Evolutionary conservation across 2,329 filamentous ascomycete genomes (phyloP), one percentile per base, ranked within the genome.

Genomic region (Exophiala lecanii-corni): DNA sequence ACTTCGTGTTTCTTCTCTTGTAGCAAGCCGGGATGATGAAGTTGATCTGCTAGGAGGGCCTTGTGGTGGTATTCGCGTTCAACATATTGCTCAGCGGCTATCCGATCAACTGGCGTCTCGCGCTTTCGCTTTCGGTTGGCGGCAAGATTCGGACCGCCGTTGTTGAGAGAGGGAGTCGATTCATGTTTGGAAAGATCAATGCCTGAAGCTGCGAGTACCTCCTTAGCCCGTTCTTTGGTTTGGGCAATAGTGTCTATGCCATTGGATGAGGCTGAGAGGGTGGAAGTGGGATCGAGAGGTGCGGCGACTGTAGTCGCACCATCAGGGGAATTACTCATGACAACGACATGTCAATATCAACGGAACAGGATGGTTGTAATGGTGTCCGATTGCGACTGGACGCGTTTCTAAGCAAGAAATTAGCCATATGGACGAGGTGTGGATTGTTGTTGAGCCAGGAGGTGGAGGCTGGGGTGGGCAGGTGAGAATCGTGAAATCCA

Each of bases 1-100:
- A 81, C 75, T 65, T 84, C 82, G 37, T 78, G 72, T 53, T 78
- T 78, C 66, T 82, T 84, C 54, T 78, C 72, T 53, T 74, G 73
- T 52, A 82, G 75, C 43, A 81, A 65, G 37, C 74, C 71, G 50
- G 78, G 74, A 40, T 72, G 73, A 25, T 74, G 70, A 39, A 74
- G 71, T 33, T 76, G 71, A 40, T 66, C 67, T 6, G 69, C 68
- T 26, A 65, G 60, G 47, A 81, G 65, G 21, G 78, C 75, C 18
- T 73, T 72, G 57, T 81, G 73, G 3, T 78, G 57, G 33, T 81
- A 70, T 57, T 86, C 81, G 57, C 80, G 77, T 53, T 77, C 73
- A 38, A 81, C 73, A 63, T 84, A 84, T 56, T 80, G 73, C 38
- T 83, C 73, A 26, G 85, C 67, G 25, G 79, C 63, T 20, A 76